Evolutionary conservation across 2,329 filamentous ascomycete species (phyloP), one percentile per base, ranked within the genome.

Genomic region (Fusarium sp.): DNA sequence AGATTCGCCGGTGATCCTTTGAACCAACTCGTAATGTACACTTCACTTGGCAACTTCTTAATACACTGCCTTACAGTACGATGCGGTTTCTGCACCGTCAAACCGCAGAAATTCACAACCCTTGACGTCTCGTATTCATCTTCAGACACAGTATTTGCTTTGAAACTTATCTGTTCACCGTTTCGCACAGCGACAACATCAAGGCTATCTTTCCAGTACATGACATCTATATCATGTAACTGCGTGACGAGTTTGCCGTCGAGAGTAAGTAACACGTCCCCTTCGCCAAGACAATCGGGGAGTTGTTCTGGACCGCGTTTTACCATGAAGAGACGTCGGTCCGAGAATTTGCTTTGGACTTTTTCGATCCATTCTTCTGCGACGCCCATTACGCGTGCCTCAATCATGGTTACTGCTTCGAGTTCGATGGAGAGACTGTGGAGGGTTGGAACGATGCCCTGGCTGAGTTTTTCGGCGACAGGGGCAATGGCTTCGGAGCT

Each of bases 311-410:
- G 90, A 0, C 87, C 89, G 36, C 97, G 90, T 82, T 99, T 99
- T 71, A 99, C 93, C 91, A 98, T 97, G 83, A 99, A 99, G 18
- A 99, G 88, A 80, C 98, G 96, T 77, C 99, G 96, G 55, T 94
- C 92, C 42, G 96, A 90, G 28, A 93, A 91, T 78, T 98, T 97
- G 65, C 93, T 93, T 68, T 89, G 90, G 2, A 97, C 95, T 78
- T 93, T 91, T 71, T 92, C 86, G 72, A 99, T 97, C 95, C 95
- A 98, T 63, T 97, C 91, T 72, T 98, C 94, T 0, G 92, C 92
- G 1, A 98, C 93, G 8, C 96, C 96, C 94, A 98, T 97, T 69
- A 97, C 93, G 33, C 94, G 91, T 11, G 93, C 94, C 80, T 98
- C 95, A 34, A 92, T 92, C 94, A 99, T 98, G 72, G 97, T 93